phyloP scores from a whole-genome alignment of 768 basidiomycete genomes.

The Tubosaeta sp. region DNA sequence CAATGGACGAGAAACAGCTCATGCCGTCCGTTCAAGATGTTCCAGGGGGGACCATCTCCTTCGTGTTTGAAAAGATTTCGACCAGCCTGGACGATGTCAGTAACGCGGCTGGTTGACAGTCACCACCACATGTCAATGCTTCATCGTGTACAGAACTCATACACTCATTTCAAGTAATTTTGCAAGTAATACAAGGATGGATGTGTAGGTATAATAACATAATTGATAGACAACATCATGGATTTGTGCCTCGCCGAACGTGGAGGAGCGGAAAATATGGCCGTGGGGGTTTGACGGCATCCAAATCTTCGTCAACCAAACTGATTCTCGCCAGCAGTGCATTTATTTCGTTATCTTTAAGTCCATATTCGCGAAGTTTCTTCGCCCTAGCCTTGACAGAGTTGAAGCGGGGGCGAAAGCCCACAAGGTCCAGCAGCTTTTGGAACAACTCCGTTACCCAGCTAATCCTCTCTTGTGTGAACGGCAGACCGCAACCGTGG shows the following conservation, averaged over 20 bases:
- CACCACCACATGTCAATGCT: too few relatives aligned
- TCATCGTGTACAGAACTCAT: not conserved
- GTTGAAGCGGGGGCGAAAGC: conserved; percentile 18
- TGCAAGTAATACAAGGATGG: conserved; percentile 3
- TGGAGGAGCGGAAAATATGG: conserved; percentile 5
- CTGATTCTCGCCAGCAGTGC: conserved; percentile 18
- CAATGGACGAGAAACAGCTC: conserved; percentile 31
- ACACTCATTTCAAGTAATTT: not conserved
- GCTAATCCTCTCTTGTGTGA: conserved; percentile 20
- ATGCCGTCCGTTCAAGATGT: conserved; percentile 42
- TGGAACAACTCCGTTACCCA: conserved; percentile 23
- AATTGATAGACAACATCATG: conserved; percentile 5
- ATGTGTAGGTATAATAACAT: conserved; percentile 3
- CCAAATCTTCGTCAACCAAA: conserved; percentile 20
- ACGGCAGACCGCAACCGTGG: conserved; percentile 16
- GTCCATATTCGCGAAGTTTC: conserved; percentile 27
- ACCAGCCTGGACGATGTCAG: conserved; percentile 7
- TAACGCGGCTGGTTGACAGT: not conserved
- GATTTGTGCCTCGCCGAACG: conserved; percentile 9
- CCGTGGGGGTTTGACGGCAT: conserved; percentile 3
- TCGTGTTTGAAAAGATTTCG: conserved; percentile 65
- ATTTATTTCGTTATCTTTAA: conserved; percentile 20
- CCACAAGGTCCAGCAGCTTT: conserved; percentile 20
- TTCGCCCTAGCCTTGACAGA: conserved; percentile 20
- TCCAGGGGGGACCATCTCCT: conserved; percentile 68